Base-by-base conservation (phyloP, 2,329 filamentous ascomycete genomes). In the Fusarium sp. region DNA sequence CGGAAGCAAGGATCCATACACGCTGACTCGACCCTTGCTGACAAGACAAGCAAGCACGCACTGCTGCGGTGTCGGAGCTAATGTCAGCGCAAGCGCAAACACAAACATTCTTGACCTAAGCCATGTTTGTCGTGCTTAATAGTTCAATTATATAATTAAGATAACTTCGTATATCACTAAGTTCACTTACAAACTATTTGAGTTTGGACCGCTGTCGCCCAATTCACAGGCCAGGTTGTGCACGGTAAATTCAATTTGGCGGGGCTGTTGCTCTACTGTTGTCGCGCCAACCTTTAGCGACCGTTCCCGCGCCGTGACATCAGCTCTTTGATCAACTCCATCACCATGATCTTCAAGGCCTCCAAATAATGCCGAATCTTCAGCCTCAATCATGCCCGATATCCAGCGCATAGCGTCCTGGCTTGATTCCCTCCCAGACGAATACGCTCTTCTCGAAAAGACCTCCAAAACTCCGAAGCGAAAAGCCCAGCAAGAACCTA, bases 391-490 rank as follows among this genome's bases (percentile, higher is more conserved):
- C 35, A 63, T 63, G 58, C 37, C 50, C 25, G 25, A 63, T 6
- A 29, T 4, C 4, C n/a, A 47, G 27, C 45, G 29, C 21, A 14
- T 63, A 33, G n/a, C 11, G 0, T 11, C 15, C 5, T 63, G 51
- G 60, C 60, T 63, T 25, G 58, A 39, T 2, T 58, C 51, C 1
- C 45, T 63, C 1, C 60, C 60, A 10, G 51, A 47, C 27, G 20
- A 46, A 27, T 63, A 37, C 9, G 18, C 15, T 21, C 21, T 11
- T 14, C 17, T 7, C 4, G 18, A 36, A 36, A 1, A n/a, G 20
- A 15, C 7, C 20, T 5, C 27, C 6, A 63, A 51, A 31, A 11
- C 29, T 31, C 29, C 29, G 29, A 31, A 31, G 33, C 58, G 60
- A 50, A 63, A 63, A 27, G 45, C 37, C 18, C 42, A 40, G 20